Percentiles rank a stretch among this genome's conserved stretches.
Conservation (phyloP, 768 basidiomycete genomes). For the Leccinum rimulosum region DNA sequence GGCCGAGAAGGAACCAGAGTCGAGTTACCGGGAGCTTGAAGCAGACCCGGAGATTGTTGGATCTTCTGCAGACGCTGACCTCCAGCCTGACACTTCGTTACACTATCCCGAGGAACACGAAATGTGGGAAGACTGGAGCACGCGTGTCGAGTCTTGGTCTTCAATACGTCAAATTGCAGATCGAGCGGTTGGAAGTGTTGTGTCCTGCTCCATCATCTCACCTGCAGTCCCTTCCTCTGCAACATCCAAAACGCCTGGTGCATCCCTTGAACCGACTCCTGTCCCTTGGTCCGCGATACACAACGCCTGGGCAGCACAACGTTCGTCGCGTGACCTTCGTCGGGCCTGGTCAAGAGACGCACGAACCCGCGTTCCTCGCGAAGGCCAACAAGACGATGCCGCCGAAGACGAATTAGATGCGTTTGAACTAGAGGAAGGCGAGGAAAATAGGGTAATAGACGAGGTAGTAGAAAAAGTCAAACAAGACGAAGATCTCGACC, state of each 20-base stretch:
- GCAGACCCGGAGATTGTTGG: conserved; percentile 16
- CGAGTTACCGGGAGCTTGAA: conserved; percentile 15
- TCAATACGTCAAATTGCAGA: conserved; percentile 73
- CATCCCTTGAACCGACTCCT: conserved; percentile 45
- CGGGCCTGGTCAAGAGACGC: conserved; percentile 61
- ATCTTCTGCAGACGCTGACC: conserved; percentile 16
- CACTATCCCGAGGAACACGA: conserved; percentile 25
- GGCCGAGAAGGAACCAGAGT: conserved; percentile 1
- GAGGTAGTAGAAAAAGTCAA: conserved; percentile 76
- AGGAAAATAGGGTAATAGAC: conserved; percentile 39
- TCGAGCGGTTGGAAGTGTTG: conserved; percentile 67
- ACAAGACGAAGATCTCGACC: conserved; percentile 70
- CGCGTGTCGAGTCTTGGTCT: conserved; percentile 64
- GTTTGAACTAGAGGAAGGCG: conserved; percentile 34
- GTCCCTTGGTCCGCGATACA: conserved; percentile 69
- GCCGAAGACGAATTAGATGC: conserved; percentile 31
- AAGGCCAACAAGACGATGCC: conserved; percentile 35
- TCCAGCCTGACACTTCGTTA: conserved; percentile 1
- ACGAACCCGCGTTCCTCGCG: conserved; percentile 32
- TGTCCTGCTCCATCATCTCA: conserved; percentile 31
- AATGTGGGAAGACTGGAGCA: conserved; percentile 68
- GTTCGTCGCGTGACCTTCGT: conserved; percentile 48
- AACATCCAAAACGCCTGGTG: conserved; percentile 19
- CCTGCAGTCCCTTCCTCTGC: conserved; percentile 8
- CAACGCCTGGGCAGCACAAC: conserved; percentile 61